Conservation (phyloP, 805 yeast species). For the Blastobotrys terrestris region DNA sequence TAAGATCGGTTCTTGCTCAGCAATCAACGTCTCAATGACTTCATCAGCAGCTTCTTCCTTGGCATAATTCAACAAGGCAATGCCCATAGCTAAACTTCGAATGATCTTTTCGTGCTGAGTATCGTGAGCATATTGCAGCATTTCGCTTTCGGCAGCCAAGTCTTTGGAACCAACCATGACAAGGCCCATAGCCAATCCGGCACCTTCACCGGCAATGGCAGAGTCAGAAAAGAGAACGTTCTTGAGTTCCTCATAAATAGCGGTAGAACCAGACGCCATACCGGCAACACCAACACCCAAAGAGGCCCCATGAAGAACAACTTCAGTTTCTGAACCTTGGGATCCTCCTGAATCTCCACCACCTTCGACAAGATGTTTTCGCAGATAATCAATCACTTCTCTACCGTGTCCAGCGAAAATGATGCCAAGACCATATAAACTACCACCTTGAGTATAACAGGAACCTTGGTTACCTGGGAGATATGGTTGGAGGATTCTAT, state of each 20-base stretch:
- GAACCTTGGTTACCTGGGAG: slow-evolving; percentile 76
- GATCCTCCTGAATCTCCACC: slow-evolving; percentile 34
- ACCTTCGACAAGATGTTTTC: slow-evolving; percentile 52
- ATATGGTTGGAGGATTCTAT: slow-evolving; percentile 79
- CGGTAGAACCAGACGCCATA: slow-evolving; percentile 77
- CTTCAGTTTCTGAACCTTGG: slow-evolving; percentile 59
- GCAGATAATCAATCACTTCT: slow-evolving; percentile 68
- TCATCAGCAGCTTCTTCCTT: slow-evolving; percentile 74
- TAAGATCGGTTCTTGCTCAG: slow-evolving; percentile 72
- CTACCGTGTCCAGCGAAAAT: slow-evolving; percentile 95
- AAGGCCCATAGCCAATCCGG: slow-evolving; percentile 93
- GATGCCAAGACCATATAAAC: slow-evolving; percentile 86
- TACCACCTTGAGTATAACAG: slow-evolving; percentile 91
- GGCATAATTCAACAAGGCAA: slow-evolving; percentile 82
- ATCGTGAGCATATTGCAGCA: slow-evolving; percentile 87
- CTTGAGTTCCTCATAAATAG: slow-evolving; percentile 73
- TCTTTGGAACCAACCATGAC: slow-evolving; percentile 90
- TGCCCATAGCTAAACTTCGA: slow-evolving; percentile 86
- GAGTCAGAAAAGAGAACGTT: slow-evolving; percentile 83
- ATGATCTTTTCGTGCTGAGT: slow-evolving; percentile 94
- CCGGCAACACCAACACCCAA: slow-evolving; percentile 95
- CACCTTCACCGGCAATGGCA: slow-evolving; percentile 93
- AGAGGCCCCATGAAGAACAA: slow-evolving; percentile 90
- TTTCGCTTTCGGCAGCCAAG: slow-evolving; percentile 60
- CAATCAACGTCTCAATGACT: slow-evolving; percentile 57